Conservation (phyloP, 1,139 yeast species). For the Saccharomyces hybrid region DNA sequence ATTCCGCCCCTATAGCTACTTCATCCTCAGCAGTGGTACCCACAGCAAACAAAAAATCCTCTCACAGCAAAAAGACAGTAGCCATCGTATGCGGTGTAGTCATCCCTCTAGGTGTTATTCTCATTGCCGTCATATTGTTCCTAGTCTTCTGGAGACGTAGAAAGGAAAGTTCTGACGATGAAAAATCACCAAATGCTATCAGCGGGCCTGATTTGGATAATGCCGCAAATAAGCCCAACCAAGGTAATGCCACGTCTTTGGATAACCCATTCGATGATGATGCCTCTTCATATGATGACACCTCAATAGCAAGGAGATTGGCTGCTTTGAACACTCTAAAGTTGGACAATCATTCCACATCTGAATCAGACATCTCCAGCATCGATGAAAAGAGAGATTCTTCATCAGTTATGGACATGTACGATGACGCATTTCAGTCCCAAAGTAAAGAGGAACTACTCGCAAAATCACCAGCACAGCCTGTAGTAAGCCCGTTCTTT, state of each 20-base stretch:
- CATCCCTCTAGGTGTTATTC: conserved; percentile 52
- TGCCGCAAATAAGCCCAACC: conserved; percentile 38
- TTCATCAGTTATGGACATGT: conserved; percentile 17
- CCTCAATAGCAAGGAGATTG: conserved; percentile 37
- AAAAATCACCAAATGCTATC: conserved; percentile 13
- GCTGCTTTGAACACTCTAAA: conserved; percentile 47
- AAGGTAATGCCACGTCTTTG: conserved; percentile 13
- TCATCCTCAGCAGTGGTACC: conserved; percentile 27
- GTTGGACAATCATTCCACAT: conserved; percentile 36
- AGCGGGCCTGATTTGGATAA: conserved; percentile 35
- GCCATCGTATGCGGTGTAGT: conserved; percentile 90
- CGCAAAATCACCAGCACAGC: conserved; percentile 2
- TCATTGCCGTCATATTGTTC: conserved; percentile 42
- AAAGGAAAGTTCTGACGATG: conserved; percentile 33
- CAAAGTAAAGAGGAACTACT: conserved; percentile 28
- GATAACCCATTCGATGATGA: conserved; percentile 33
- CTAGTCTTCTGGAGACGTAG: conserved; percentile 52
- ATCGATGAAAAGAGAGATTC: conserved; percentile 27
- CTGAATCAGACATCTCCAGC: conserved; percentile 35
- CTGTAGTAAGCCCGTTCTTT: conserved; percentile 10
- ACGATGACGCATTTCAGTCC: too few species aligned
- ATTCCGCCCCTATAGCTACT: conserved; percentile 28
- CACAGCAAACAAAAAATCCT: conserved; percentile 16
- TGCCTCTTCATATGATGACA: conserved; percentile 21
- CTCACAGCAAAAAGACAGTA: conserved; percentile 34